phyloP scores from a whole-genome alignment of 163 green algal genomes.

The Coccomyxa subellipsoidea region DNA sequence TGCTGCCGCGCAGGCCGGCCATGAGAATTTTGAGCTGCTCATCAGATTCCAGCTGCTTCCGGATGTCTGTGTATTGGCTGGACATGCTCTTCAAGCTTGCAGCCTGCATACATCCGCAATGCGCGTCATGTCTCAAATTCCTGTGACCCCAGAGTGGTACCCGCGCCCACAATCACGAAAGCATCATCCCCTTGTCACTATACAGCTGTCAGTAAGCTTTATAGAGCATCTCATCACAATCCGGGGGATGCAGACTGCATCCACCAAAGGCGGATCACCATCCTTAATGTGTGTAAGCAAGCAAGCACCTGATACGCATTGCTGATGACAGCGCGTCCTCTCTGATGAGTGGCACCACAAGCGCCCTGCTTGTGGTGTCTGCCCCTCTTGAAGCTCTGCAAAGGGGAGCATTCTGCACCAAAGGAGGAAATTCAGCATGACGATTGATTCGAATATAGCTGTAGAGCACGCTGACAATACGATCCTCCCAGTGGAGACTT shows the following conservation, averaged over 20 bases:
- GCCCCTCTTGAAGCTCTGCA: too few species aligned
- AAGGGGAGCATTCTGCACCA: not conserved
- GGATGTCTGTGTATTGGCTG: slow-evolving; percentile 59
- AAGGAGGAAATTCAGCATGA: not conserved
- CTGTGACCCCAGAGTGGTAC: too few species aligned
- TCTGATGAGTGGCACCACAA: not conserved
- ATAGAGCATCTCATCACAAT: too few species aligned
- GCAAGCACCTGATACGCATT: not conserved
- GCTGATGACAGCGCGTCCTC: not conserved
- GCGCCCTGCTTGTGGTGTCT: not conserved
- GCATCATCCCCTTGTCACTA: too few species aligned
- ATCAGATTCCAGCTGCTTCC: slow-evolving; percentile 73
- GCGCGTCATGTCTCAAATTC: not conserved
- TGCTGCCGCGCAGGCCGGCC: slow-evolving; percentile 79
- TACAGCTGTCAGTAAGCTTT: too few species aligned
- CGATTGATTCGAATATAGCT: not conserved
- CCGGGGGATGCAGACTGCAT: too few species aligned
- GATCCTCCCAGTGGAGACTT: too few species aligned
- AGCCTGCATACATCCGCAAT: not conserved
- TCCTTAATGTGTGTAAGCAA: too few species aligned
- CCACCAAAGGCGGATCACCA: too few species aligned
- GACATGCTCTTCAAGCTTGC: slow-evolving; percentile 1
- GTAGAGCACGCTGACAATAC: not conserved
- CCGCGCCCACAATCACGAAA: too few species aligned
- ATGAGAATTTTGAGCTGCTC: slow-evolving; percentile 83